These are phyloP conservation scores for Penicillium steckii DNA, from an alignment of 495 filamentous ascomycete genomes.

Conservation along the genomic window DNA sequence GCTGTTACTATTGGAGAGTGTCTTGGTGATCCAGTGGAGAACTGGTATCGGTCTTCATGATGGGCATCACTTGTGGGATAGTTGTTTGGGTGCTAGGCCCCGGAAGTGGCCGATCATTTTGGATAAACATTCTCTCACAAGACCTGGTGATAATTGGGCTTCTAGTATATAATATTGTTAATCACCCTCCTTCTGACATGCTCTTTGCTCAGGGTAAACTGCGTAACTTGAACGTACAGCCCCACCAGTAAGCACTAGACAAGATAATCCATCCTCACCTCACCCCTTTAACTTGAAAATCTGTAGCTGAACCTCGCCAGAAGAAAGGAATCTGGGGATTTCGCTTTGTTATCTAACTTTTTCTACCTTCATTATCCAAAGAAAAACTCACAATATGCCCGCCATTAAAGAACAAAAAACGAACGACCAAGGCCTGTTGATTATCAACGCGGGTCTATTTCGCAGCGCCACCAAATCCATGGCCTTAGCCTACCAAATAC, in stretches of 20 bases:
- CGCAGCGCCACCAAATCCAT: constrained; percentile 7
- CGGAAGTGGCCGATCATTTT: too few species aligned
- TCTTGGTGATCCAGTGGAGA: constrained; percentile 60
- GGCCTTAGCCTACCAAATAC: constrained; percentile 6
- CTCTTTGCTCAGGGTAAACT: too few species aligned
- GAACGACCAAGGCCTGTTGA: background rate
- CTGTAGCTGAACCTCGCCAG: background rate
- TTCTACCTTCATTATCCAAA: background rate
- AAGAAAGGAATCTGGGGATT: background rate
- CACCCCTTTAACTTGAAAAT: background rate
- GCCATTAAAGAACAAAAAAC: background rate
- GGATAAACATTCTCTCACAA: too few species aligned
- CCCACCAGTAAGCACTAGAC: background rate
- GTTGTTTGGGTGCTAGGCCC: too few species aligned
- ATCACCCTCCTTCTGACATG: too few species aligned
- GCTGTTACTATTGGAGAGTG: constrained; percentile 73
- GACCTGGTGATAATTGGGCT: too few species aligned
- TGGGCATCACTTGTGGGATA: background rate
- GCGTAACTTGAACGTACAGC: too few species aligned
- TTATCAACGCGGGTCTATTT: constrained; percentile 8
- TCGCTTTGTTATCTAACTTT: background rate
- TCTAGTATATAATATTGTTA: too few species aligned
- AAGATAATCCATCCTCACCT: background rate
- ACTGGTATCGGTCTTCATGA: constrained; percentile 57
- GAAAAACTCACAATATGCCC: background rate